Evolutionary conservation across 192 early-diverging fungal species (phyloP).

Genomic region (Rhizophlyctis rosea): DNA sequence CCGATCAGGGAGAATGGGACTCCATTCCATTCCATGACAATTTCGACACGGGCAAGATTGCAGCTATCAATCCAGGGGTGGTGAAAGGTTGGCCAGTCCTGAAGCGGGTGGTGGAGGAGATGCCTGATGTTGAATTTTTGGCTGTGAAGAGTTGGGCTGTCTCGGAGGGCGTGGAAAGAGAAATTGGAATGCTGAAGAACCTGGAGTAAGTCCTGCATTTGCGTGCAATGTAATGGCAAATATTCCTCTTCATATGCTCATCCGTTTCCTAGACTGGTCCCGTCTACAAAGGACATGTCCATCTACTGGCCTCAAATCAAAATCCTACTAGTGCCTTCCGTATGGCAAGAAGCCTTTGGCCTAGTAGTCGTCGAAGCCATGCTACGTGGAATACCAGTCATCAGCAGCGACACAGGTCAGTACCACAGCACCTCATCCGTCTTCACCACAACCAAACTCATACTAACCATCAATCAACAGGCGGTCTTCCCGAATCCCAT

Average conservation of each 20-base stretch:
- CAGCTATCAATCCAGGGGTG: conserved; percentile 21
- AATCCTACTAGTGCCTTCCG: conserved; percentile 18
- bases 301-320: conserved; percentile 11
- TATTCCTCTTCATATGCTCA: too few species aligned
- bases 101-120: conserved; percentile 4
- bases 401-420: conserved; percentile 24
- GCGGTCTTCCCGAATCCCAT: too few species aligned
- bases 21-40: too few species aligned
- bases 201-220: conserved; percentile 13
- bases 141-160: conserved; percentile 23
- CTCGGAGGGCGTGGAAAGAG: background rate
- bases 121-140: conserved; percentile 17
- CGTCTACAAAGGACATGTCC: conserved; percentile 15
- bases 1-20: conserved; percentile 7
- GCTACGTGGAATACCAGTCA: conserved; percentile 20
- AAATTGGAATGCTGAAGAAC: conserved; percentile 15
- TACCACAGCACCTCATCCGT: too few species aligned
- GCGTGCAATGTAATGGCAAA: too few species aligned
- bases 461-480: background rate
- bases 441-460: too few species aligned
- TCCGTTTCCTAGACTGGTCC: too few species aligned
- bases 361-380: conserved; percentile 25
- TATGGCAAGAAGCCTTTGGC: conserved; percentile 24
- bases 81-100: conserved; percentile 19
- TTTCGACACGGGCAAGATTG: conserved; percentile 14